Base-by-base conservation (phyloP, 2,329 filamentous ascomycete species). In the Cladosporium sphaerospermum region DNA sequence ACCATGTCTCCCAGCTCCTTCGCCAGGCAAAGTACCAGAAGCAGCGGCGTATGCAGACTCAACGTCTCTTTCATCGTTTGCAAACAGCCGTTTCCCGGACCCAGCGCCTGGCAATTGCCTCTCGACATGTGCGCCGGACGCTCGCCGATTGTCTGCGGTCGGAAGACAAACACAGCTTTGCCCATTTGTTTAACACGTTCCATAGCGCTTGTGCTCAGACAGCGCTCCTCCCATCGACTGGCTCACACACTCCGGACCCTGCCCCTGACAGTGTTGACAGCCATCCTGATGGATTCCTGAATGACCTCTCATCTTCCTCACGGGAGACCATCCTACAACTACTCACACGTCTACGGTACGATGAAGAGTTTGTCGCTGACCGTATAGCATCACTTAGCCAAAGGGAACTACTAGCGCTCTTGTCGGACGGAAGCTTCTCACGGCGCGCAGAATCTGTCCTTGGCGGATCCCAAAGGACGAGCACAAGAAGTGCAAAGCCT, bases 291-390 rank as follows among this genome's bases (percentile, higher is more conserved):
- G 43, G 37, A 59, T 74, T 75, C 67, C 66, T 78, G 60, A 81
- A 86, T 67, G 84, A 90, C 64, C 80, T 97, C 46, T 88, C 90
- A 48, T 76, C 82, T 53, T 83, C 86, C 57, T 83, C 89, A 53
- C 79, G 88, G 65, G 82, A 89, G 56, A 82, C 85, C 41, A 82
- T 96, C 55, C 68, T 96, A 54, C 81, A 83, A 57, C 92, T 97
- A 65, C 73, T 97, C 62, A 85, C 82, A 45, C 82, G 89, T 69
- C 80, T 96, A 57, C 84, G 92, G 62, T 90, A 86, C 58, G 91
- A 96, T 68, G 85, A 89, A 36, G 84, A 91, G 64, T 97, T 95
- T 71, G 71, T 99, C 69, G 89, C 92, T 64, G 84, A 87, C 58
- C 83, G 91, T 59, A 79, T 99, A 59, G 84, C 83, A 67, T 83